A percentile compares a stretch with the other conserved stretches of the same genome.
Evolutionary conservation across 805 yeast genomes (phyloP).

Genomic region (Starmerella geochares): DNA sequence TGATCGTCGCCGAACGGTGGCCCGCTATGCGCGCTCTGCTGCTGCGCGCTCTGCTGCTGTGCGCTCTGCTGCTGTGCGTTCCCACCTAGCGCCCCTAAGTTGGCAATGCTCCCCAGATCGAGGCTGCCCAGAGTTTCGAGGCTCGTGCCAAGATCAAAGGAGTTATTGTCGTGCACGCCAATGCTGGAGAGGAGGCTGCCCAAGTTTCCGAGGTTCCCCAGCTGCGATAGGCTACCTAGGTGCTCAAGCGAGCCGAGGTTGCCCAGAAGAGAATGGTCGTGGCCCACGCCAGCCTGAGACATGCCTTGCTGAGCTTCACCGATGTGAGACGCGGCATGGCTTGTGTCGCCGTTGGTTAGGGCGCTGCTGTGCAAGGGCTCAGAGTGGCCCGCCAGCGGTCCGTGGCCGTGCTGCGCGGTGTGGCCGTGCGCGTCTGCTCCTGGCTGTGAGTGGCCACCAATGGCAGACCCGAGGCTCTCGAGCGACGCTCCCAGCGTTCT

Average conservation of each 20-base stretch:
- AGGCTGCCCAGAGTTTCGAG: not conserved
- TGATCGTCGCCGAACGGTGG: not conserved
- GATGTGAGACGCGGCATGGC: too few species aligned
- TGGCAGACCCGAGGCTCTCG: not conserved
- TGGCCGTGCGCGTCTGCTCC: too few species aligned
- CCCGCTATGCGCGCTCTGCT: too few species aligned
- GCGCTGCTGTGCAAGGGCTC: too few species aligned
- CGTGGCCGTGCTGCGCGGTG: too few species aligned
- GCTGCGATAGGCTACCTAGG: not conserved
- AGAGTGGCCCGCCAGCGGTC: too few species aligned
- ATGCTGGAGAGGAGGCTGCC: not conserved
- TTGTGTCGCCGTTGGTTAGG: too few species aligned
- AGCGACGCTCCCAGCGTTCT: conserved; percentile 2
- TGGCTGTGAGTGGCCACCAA: not conserved
- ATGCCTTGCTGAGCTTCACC: too few species aligned
- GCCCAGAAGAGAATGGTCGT: not conserved
- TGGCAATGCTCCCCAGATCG: not conserved
- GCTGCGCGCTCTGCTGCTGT: too few species aligned
- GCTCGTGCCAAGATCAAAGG: not conserved
- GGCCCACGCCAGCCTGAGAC: too few species aligned
- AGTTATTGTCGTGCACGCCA: not conserved
- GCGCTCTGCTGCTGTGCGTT: too few species aligned
- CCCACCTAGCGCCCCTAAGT: not conserved
- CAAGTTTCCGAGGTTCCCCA: too few species aligned
- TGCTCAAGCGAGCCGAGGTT: not conserved